Evolutionary conservation across 352 stramenopile genomes (phyloP), one percentile per base, ranked within the genome.

Genomic region (Globisporangium orthogonon): DNA sequence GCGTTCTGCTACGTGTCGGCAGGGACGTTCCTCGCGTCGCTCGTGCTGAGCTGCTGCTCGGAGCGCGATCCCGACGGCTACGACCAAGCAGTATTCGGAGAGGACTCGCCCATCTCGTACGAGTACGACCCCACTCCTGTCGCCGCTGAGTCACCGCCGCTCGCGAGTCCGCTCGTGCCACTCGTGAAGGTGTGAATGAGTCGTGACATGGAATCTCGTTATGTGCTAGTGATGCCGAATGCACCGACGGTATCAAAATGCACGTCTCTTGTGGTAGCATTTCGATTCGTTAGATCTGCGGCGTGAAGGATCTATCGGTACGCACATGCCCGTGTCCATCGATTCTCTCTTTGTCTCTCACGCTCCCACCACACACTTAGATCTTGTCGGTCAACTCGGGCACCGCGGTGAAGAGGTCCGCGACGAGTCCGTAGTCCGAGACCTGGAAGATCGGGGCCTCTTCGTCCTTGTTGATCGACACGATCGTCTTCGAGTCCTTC

Each of bases 401-500:
- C 40, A 99, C 89, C 54, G 82, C 93, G 31, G 89, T 89, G 76
- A 99, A 99, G 47, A 99, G 83, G 78, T 99, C 97, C 43, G 76
- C 95, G n/a, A 98, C 93, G 18, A 99, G 78, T 35, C 97, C 97
- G 75, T 99, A 99, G 87, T 99, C 97, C 30, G 96, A 90, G 37
- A 99, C 96, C 69, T 98, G 88, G 80, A 99, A 99, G 73, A 99
- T 99, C 37, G 97, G 97, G 9, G 97, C 97, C 62, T 99, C 97
- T 41, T 96, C 86, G 83, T 99, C 97, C 78, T 99, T 99, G 78
- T 99, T 99, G 73, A 99, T 99, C 41, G 96, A 95, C 35, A 99
- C 97, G 69, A 99, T 99, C 10, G 91, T 98, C 81, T 99, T 99
- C 66, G 79, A 96, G 77, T 99, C 97, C 79, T 99, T 99, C 97